These are phyloP conservation scores for Chaetoceros muelleri DNA, from an alignment of 108 stramenopile species.

Conservation along the genomic window DNA sequence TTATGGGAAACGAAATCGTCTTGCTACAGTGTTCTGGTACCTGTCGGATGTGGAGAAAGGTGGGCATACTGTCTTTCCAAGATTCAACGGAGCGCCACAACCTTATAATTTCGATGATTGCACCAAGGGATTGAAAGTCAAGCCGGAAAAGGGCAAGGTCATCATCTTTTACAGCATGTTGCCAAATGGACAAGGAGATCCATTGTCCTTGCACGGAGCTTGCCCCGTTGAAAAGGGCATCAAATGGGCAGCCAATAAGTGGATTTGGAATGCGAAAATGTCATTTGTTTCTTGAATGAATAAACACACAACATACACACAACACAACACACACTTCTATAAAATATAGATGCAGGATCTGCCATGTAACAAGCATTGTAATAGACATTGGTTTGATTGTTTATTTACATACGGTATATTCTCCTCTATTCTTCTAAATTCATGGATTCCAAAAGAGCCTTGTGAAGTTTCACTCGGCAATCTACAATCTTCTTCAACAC, in stretches of 20 bases:
- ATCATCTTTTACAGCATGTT: slow-evolving; percentile 72
- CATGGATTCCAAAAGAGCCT: neutral
- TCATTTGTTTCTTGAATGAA: too few relatives aligned
- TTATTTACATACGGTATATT: too few relatives aligned
- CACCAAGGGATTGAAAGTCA: slow-evolving; percentile 44
- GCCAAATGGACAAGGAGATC: slow-evolving; percentile 44
- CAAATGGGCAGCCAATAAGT: slow-evolving; percentile 91
- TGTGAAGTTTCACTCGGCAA: neutral
- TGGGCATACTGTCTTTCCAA: slow-evolving; percentile 59
- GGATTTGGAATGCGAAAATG: slow-evolving; percentile 80
- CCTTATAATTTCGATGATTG: slow-evolving; percentile 10
- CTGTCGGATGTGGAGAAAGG: slow-evolving; percentile 60
- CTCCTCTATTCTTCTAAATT: too few relatives aligned
- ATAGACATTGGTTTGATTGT: too few relatives aligned
- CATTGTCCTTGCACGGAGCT: slow-evolving; percentile 70
- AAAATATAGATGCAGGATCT: too few relatives aligned
- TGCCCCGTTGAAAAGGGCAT: slow-evolving; percentile 81
- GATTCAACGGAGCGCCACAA: slow-evolving; percentile 13
- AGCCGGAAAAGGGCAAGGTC: slow-evolving; percentile 67
- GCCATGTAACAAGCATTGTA: too few relatives aligned
- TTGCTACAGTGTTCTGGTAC: slow-evolving; percentile 87
- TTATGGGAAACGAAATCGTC: slow-evolving; percentile 57
- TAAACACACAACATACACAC: too few relatives aligned
- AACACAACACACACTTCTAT: too few relatives aligned
- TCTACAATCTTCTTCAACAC: neutral